Percentiles rank a stretch among this genome's conserved stretches.
Evolutionary conservation across 1,284 basidiomycete genomes (phyloP).

Genomic region (Fistulinella staudtii): DNA sequence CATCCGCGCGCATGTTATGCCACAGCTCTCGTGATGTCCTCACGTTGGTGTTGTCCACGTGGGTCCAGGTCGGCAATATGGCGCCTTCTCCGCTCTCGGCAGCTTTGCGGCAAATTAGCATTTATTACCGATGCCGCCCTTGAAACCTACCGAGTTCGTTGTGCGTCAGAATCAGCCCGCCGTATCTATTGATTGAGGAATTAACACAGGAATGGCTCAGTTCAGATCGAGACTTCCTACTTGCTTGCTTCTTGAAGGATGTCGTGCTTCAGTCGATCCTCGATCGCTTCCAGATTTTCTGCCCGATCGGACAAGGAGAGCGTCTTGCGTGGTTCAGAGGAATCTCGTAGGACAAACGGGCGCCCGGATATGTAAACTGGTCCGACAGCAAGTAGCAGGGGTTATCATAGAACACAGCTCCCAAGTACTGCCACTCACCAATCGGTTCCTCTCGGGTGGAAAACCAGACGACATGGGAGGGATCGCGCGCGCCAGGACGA

Average conservation of each 20-base stretch:
- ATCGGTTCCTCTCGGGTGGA: conserved; percentile 83
- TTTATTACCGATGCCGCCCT: background rate
- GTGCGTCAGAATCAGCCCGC: conserved; percentile 90
- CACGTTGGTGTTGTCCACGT: conserved; percentile 82
- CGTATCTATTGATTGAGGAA: conserved; percentile 52
- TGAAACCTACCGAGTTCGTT: conserved; percentile 69
- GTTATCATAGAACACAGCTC: background rate
- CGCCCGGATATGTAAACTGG: conserved; percentile 86
- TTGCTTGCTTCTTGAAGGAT: conserved; percentile 86
- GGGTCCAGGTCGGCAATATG: conserved; percentile 92
- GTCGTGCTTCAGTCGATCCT: conserved; percentile 86
- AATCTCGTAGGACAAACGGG: conserved; percentile 95
- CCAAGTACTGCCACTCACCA: conserved; percentile 41
- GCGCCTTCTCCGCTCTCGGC: conserved; percentile 73
- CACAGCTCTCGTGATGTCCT: conserved; percentile 88
- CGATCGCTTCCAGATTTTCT: conserved; percentile 94
- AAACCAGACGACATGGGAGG: conserved; percentile 79
- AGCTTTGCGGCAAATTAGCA: conserved; percentile 34
- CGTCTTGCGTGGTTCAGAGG: conserved; percentile 78
- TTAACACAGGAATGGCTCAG: conserved; percentile 2
- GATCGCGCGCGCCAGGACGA: conserved; percentile 58
- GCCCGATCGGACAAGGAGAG: conserved; percentile 88
- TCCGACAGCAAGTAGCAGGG: too few relatives aligned
- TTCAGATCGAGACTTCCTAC: conserved; percentile 36
- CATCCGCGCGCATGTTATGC: conserved; percentile 72